Evolutionary conservation across 441 rosid species (phyloP), one percentile per base, ranked within the genome.

Genomic region (Omphalea diandra): DNA sequence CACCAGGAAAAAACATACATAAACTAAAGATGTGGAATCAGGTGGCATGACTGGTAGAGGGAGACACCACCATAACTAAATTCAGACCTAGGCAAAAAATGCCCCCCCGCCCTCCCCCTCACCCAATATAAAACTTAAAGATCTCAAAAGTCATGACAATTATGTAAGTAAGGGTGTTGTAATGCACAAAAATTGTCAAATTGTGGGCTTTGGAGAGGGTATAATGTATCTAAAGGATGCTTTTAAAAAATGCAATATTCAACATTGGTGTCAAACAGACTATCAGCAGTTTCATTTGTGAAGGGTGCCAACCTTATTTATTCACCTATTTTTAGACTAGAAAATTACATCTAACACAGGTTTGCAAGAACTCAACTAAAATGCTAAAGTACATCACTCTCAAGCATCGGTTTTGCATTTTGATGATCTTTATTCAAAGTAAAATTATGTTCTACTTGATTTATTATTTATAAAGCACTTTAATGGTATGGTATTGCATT

Each of bases 341-440:
- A 4, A 22, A 62, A 22, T 38, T 36, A 38, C 47, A 38, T 1
- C 49, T 24, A 24, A 40, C 35, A 54, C n/a, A 54, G 32, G 59
- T 54, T 54, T 47, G 58, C 59, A 9, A 33, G 20, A 66, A 35
- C 22, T 50, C 31, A 49, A 52, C 40, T 52, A 61, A 61, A 20
- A 20, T 22, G 31, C 65, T 61, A 43, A 4, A 12, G 26, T 44
- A n/a, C 10, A 43, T 63, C 43, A 27, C 59, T 49, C 52, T 66
- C 69, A 65, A 35, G 15, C 20, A 47, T 22, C 52, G 18, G 18
- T 47, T 47, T n/a, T n/a, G n/a, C n/a, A n/a, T n/a, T n/a, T n/a
- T n/a, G n/a, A n/a, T n/a, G n/a, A n/a, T n/a, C n/a, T n/a, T n/a
- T n/a, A n/a, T n/a, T n/a, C n/a, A 63, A 41, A 22, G 10, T 43